phyloP scores from a whole-genome alignment of 1,139 yeast species.

The Meyerozyma smithsonii region DNA sequence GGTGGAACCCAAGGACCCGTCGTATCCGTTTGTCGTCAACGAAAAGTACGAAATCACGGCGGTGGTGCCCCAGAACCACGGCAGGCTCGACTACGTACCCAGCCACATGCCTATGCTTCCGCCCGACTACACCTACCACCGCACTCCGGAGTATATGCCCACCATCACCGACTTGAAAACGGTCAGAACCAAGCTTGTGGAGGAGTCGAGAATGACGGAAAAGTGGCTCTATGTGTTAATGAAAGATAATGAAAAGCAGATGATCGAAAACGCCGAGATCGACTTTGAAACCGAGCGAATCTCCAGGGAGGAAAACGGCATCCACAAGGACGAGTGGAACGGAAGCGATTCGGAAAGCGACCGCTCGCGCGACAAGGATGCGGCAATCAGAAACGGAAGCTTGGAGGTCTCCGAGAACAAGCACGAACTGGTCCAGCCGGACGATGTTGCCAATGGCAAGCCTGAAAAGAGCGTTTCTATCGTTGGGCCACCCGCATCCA shows the following conservation, averaged over 20 bases:
- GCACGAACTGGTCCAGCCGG: too few relatives aligned
- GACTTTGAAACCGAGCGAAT: conserved; percentile 11
- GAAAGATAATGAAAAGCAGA: conserved; percentile 35
- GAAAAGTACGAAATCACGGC: conserved; percentile 48
- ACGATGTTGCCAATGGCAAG: conserved; percentile 9
- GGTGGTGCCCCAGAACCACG: conserved; percentile 51
- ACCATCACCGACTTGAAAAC: conserved; percentile 68
- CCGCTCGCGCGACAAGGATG: conserved; percentile 5
- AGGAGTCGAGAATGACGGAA: conserved; percentile 79
- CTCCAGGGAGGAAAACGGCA: conserved; percentile 10
- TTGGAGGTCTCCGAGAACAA: too few relatives aligned
- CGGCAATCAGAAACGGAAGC: conserved; percentile 3
- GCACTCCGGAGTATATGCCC: conserved; percentile 63
- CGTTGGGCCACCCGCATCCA: not conserved
- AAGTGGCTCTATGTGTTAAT: conserved; percentile 62
- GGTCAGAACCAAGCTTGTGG: conserved; percentile 65
- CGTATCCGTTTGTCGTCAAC: conserved; percentile 37
- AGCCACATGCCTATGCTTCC: conserved; percentile 81
- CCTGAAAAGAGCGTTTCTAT: conserved; percentile 3
- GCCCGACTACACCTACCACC: conserved; percentile 85
- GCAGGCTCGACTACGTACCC: conserved; percentile 56
- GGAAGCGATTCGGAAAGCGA: conserved; percentile 12
- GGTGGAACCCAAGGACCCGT: conserved; percentile 21
- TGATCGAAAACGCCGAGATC: conserved; percentile 26
- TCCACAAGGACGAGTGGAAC: conserved; percentile 12